Conservation (phyloP, 176 grass and related monocot species). For the Tillandsia fasciculata region DNA sequence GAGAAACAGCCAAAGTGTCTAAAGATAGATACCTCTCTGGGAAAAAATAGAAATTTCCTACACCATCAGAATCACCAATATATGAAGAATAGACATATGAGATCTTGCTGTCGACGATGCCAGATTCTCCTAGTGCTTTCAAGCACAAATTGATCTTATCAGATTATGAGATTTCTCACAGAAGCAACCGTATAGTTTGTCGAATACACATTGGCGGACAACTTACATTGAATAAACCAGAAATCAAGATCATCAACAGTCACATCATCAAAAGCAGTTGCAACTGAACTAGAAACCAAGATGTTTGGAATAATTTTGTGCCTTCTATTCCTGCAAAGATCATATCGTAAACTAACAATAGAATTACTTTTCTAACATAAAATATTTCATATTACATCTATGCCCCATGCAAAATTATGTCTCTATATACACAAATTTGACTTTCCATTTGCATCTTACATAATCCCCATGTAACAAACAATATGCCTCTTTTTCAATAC, state of each 20-base stretch:
- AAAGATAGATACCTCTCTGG: slow-evolving; percentile 59
- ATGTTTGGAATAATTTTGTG: slow-evolving; percentile 48
- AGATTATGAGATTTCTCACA: neutral
- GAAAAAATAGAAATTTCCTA: slow-evolving; percentile 41
- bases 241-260: slow-evolving; percentile 65
- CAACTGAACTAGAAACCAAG: slow-evolving; percentile 31
- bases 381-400: too few relatives aligned
- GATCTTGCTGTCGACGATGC: slow-evolving; percentile 61
- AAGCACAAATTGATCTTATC: slow-evolving; percentile 22
- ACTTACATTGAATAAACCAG: slow-evolving; percentile 94
- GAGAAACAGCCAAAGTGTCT: slow-evolving; percentile 11
- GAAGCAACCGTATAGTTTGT: neutral
- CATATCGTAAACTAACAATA: neutral
- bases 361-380: neutral
- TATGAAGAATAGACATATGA: slow-evolving; percentile 31
- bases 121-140: slow-evolving; percentile 91
- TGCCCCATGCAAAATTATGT: too few relatives aligned
- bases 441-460: too few relatives aligned
- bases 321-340: slow-evolving; percentile 54
- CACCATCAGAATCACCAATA: slow-evolving; percentile 8
- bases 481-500: too few relatives aligned
- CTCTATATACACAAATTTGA: too few relatives aligned
- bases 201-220: neutral
- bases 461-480: too few relatives aligned
- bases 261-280: slow-evolving; percentile 74